Conservation (phyloP, 371 early-diverging fungal species). For the Lichtheimia corymbifera region DNA sequence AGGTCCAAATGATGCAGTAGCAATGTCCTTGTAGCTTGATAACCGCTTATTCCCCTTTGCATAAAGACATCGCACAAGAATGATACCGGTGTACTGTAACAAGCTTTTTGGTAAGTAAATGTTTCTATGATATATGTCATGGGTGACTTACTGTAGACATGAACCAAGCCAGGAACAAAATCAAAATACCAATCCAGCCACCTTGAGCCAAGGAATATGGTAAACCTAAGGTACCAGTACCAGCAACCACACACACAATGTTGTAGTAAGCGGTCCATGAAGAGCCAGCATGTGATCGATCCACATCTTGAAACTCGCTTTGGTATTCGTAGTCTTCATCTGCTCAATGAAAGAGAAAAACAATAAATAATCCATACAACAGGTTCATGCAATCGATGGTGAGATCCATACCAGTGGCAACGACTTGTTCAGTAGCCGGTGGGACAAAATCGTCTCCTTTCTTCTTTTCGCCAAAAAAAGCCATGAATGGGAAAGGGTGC, state of each 20-base stretch:
- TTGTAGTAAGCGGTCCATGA: slow-evolving; percentile 56
- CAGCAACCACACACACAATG: slow-evolving; percentile 76
- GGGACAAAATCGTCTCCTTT: too few species aligned
- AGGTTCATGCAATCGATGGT: too few species aligned
- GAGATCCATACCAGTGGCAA: too few species aligned
- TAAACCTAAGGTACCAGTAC: slow-evolving; percentile 80
- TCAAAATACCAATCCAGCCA: slow-evolving; percentile 75
- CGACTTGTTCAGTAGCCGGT: too few species aligned
- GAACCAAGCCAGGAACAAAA: slow-evolving; percentile 71
- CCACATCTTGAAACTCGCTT: slow-evolving; percentile 13
- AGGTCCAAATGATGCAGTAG: slow-evolving; percentile 28
- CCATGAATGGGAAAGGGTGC: too few species aligned
- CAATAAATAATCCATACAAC: too few species aligned
- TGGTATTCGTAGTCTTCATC: slow-evolving; percentile 8
- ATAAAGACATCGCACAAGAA: slow-evolving; percentile 26
- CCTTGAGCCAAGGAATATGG: slow-evolving; percentile 53
- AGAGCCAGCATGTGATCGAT: slow-evolving; percentile 18
- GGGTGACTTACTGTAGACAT: slow-evolving; percentile 61
- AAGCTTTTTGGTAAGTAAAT: too few species aligned
- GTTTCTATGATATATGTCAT: neutral
- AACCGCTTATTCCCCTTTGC: neutral
- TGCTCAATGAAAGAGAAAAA: too few species aligned
- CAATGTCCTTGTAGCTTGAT: slow-evolving; percentile 2
- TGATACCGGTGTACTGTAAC: slow-evolving; percentile 10
- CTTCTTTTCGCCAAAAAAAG: too few species aligned